Evolutionary conservation across 208 protist genomes (phyloP).

Genomic region (Porcisia hertigi): DNA sequence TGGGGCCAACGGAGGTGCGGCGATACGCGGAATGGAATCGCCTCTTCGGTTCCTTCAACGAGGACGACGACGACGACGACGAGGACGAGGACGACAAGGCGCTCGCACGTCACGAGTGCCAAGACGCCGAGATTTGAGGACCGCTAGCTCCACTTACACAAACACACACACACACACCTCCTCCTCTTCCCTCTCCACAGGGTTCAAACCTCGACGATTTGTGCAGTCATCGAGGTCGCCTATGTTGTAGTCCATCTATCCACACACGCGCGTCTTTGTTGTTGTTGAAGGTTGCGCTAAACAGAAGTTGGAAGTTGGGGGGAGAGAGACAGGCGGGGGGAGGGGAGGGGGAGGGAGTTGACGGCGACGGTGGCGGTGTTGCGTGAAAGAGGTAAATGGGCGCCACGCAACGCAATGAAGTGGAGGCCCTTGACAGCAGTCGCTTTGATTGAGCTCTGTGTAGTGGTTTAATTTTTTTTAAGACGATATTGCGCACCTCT

Average conservation of each 20-base stretch:
- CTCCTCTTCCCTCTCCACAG: not conserved
- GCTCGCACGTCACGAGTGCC: not conserved
- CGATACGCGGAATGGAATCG: slow-evolving; percentile 86
- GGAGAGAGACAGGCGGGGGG: too few species aligned
- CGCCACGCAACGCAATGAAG: not conserved
- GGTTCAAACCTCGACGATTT: too few species aligned
- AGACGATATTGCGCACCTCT: not conserved
- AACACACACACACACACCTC: not conserved
- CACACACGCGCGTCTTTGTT: not conserved
- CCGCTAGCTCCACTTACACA: not conserved
- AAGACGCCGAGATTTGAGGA: not conserved
- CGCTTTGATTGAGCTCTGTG: not conserved
- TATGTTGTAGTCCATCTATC: too few species aligned
- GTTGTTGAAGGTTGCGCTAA: too few species aligned
- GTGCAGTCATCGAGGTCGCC: too few species aligned
- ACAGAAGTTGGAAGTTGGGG: too few species aligned
- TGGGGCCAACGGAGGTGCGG: slow-evolving; percentile 63
- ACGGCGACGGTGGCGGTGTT: not conserved
- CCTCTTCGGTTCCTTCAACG: slow-evolving; percentile 77
- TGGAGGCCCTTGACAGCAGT: not conserved
- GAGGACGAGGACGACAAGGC: slow-evolving; percentile 20
- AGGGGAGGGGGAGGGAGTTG: not conserved
- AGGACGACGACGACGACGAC: slow-evolving; percentile 33
- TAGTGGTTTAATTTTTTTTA: not conserved
- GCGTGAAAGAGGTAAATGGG: not conserved